phyloP scores from a whole-genome alignment of 257 asterid genomes.

The Forsythia viridissima region DNA sequence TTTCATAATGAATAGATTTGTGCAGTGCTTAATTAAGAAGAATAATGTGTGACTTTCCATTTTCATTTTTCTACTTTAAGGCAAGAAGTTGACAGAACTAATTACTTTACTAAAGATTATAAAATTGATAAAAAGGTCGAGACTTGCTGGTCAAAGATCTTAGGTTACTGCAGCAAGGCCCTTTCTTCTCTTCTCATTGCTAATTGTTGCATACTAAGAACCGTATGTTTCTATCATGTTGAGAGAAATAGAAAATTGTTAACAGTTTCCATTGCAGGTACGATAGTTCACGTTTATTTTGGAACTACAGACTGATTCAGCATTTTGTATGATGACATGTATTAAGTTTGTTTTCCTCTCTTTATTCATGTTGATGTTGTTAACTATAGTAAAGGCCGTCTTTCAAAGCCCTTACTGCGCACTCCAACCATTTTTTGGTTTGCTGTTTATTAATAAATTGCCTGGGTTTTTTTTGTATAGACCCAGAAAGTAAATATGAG shows the following conservation, averaged over 20 bases:
- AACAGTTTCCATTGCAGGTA: not conserved
- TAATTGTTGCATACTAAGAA: not conserved
- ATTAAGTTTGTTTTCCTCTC: not conserved
- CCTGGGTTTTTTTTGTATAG: slow-evolving; percentile 32
- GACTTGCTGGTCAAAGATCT: not conserved
- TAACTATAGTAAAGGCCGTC: not conserved
- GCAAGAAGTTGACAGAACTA: not conserved
- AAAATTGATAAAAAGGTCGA: not conserved
- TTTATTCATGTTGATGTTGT: slow-evolving; percentile 5
- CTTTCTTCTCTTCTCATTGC: not conserved
- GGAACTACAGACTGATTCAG: not conserved
- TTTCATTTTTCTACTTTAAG: too few species aligned
- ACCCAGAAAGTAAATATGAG: slow-evolving; percentile 89
- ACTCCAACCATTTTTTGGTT: not conserved
- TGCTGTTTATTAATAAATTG: slow-evolving; percentile 2
- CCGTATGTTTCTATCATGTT: not conserved
- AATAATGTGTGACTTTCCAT: not conserved
- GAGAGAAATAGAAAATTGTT: not conserved
- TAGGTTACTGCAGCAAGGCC: not conserved
- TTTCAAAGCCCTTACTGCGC: not conserved
- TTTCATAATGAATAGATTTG: not conserved
- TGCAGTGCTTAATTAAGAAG: not conserved
- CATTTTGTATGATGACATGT: not conserved
- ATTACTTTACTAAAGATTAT: not conserved
- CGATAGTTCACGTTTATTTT: not conserved